Evolutionary conservation across 345 rosid genomes (phyloP), one percentile per base, ranked within the genome.

Genomic region (Laguncularia racemosa): DNA sequence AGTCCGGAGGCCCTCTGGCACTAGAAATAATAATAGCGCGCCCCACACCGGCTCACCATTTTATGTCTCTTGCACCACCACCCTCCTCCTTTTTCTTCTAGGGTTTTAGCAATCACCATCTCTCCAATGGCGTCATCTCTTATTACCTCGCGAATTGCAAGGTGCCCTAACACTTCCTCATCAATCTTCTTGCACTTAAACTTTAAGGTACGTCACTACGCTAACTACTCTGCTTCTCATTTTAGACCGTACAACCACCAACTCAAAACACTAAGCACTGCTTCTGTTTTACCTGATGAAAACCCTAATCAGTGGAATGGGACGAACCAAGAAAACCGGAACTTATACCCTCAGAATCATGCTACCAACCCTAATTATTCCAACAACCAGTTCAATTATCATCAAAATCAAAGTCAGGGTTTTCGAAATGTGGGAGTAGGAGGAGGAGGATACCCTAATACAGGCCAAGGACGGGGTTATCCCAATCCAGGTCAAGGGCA

Each of bases 111-210:
- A 33, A 33, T 10, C 7, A 33, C 40, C 40, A 33, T 7, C 40
- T 33, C 40, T 33, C 11, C 0, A 45, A 68, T 78, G 78, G 79
- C 82, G 71, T 56, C 67, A 11, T 76, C 82, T 60, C 76, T 67
- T 53, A 57, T 83, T 71, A 75, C 77, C 56, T 53, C 75, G 26
- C 84, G 82, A 10, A 65, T 63, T 48, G 61, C 71, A 28, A 59
- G 68, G 13, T 66, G 53, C 57, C 77, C 45, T 6, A 44, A 59
- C 69, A 71, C 81, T 71, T 61, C 65, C 52, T 38, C 58, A 66
- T 16, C 55, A 38, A 21, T 50, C 72, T 50, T 62, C 55, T 33
- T 67, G 17, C 56, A 23, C 56, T 28, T 48, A 23, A 68, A 18
- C 20, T 14, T 49, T 43, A 57, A 53, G 14, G 61, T 52, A n/a